Conservation (phyloP, 2,329 filamentous ascomycete species). For the Tolypocladium ovalisporum region DNA sequence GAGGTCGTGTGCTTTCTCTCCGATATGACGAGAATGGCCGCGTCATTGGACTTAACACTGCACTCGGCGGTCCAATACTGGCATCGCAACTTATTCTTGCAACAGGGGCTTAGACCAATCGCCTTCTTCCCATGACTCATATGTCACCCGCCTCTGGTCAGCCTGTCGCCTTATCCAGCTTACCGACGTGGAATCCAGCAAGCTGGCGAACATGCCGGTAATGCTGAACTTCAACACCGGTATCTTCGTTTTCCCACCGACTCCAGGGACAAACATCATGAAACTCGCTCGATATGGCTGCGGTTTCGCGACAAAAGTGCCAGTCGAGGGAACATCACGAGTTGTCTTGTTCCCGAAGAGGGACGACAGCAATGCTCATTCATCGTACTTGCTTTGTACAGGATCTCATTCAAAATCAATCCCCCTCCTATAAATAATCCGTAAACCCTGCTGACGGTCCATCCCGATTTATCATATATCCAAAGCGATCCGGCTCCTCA, state of each 20-base stretch:
- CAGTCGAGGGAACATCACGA: background rate
- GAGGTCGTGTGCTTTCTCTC: background rate
- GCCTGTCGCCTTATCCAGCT: background rate
- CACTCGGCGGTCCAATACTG: background rate
- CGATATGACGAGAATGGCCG: background rate
- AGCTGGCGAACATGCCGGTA: background rate
- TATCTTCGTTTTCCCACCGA: background rate
- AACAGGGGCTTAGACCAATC: background rate
- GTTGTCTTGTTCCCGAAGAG: background rate
- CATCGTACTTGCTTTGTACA: background rate
- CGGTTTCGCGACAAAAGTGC: background rate
- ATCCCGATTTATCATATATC: constrained; percentile 35
- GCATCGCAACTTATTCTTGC: background rate
- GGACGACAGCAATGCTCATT: background rate
- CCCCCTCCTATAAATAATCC: too few relatives aligned
- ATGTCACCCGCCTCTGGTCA: background rate
- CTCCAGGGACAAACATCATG: background rate
- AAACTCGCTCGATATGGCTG: background rate
- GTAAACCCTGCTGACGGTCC: constrained; percentile 34
- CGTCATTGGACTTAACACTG: background rate
- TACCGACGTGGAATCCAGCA: background rate
- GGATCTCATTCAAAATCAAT: too few relatives aligned
- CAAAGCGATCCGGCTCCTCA: constrained; percentile 25
- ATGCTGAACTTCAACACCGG: background rate
- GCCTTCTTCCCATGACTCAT: background rate